Conservation (phyloP, 2,329 filamentous ascomycete species). For the Boeremia exigua region DNA sequence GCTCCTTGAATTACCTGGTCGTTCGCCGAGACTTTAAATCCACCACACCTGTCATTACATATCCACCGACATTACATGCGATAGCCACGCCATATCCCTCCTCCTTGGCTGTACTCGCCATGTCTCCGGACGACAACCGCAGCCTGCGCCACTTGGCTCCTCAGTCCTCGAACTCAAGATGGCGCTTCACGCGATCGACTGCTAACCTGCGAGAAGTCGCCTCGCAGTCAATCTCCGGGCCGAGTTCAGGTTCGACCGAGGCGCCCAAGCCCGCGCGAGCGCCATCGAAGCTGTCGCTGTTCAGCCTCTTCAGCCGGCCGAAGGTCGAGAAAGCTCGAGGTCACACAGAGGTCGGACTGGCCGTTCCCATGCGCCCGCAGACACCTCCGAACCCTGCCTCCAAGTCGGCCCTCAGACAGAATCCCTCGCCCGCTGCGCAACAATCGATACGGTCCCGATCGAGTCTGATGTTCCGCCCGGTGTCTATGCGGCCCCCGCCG, state of each 20-base stretch:
- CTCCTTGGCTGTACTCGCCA: constrained; percentile 30
- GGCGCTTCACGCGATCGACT: constrained; percentile 45
- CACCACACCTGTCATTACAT: neutral
- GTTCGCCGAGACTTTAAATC: neutral
- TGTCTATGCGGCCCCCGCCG: constrained; percentile 34
- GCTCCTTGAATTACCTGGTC: neutral
- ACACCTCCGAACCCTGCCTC: constrained; percentile 31
- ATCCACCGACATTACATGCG: constrained; percentile 18
- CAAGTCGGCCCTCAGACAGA: constrained; percentile 37
- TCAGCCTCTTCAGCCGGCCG: constrained; percentile 57
- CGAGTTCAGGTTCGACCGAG: constrained; percentile 14
- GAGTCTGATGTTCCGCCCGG: constrained; percentile 40
- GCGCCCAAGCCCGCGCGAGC: constrained; percentile 39
- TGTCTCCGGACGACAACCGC: constrained; percentile 34
- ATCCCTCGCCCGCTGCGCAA: constrained; percentile 37
- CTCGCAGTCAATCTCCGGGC: constrained; percentile 5
- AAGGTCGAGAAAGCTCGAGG: constrained; percentile 57
- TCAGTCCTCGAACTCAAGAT: constrained; percentile 39
- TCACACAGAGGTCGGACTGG: constrained; percentile 53
- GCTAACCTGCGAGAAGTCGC: constrained; percentile 29
- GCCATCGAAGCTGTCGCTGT: constrained; percentile 56
- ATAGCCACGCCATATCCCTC: constrained; percentile 15
- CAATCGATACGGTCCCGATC: constrained; percentile 42
- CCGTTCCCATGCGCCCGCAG: constrained; percentile 43
- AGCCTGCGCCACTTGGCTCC: constrained; percentile 32